Base-by-base conservation (phyloP, 1,139 yeast species). In the Sugiyamaella sp. region DNA sequence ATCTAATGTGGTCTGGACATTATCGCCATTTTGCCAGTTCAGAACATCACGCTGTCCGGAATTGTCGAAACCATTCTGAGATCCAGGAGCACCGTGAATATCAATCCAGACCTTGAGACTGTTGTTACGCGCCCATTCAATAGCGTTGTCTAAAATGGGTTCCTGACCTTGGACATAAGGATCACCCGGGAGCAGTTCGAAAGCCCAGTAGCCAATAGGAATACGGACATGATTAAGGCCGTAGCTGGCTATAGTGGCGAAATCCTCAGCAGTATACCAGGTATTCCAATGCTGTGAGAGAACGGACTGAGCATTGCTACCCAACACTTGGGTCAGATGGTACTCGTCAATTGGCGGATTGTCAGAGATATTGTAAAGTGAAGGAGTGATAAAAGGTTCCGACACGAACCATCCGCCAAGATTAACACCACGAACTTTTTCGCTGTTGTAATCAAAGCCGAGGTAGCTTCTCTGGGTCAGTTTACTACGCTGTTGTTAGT, bases 151-250 rank as follows among this genome's bases (percentile, higher is more conserved):
- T 57, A 91, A 74, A 69, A 86, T 89, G 16, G 71, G 67, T 52
- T 78, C 82, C 73, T 90, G 97, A 22, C 97, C 97, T 66, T 81
- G 85, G 46, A 89, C 95, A 68, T 89, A 91, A 5, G 98, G 97
- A 68, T 93, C 99, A 56, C 75, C 72, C 19, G 74, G 79, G 55
- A 81, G 73, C 42, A 75, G 72, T 49, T 78, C 72, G 70, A 87
- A 93, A 2, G 98, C 97, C 99, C 99, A 91, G 75, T 91, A 93
- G 5, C 98, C 98, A 58, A 91, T 81, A 24, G 98, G 98, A 56
- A 91, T 86, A 64, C 98, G 81, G 35, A 89, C 97, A 57, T 86
- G 77, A 72, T 91, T 91, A 63, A 91, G 78, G 0, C 97, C 97
- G 62, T 80, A 79, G 9, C 68, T 62, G 29, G 79, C 77, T 54